Evolutionary conservation across 169 alveolate species (phyloP), one percentile per base, ranked within the genome.

Genomic region (Cryptosporidium felis): DNA sequence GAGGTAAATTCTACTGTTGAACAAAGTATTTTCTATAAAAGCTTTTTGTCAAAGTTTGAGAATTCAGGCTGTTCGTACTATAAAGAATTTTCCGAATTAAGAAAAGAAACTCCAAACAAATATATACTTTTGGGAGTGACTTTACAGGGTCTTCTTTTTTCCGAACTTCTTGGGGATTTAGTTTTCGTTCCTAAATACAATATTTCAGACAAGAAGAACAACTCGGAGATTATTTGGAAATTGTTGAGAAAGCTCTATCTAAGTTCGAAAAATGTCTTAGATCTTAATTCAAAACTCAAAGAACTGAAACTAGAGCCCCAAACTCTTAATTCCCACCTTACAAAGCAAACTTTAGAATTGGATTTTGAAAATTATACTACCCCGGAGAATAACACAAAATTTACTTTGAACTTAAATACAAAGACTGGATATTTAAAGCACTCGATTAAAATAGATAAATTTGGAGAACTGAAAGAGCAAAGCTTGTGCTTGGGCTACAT

Each of bases 191-290:
- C 85, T 41, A 74, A 45, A 23, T 28, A 18, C 30, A 16, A 51
- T 32, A 74, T 74, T 14, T 74, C 85, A 26, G 85, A 74, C n/a
- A 40, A 36, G 28, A 56, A 53, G 3, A 36, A 49, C 4, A 53
- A 74, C 30, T 74, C 85, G 1, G 32, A 21, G 18, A 23, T 8
- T 26, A 49, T 74, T 18, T 56, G 28, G 36, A 5, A 38, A 5
- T n/a, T 74, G 23, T n/a, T 74, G 5, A 10, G 3, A 21, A 41
- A 47, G 32, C 21, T 36, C n/a, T 74, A 58, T 38, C 21, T 16
- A 21, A 36, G 14, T 2, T 74, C 85, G 1, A 34, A 36, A 0
- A 36, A 65, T n/a, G 23, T 74, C 21, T 38, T 34, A 18, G 74
- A 51, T 10, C 49, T 74, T 23, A 49, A 74, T 28, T 18, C 18